These are phyloP conservation scores for Pestalotiopsis sp. DNA, from an alignment of 2,329 filamentous ascomycete species.

Conservation along the genomic window DNA sequence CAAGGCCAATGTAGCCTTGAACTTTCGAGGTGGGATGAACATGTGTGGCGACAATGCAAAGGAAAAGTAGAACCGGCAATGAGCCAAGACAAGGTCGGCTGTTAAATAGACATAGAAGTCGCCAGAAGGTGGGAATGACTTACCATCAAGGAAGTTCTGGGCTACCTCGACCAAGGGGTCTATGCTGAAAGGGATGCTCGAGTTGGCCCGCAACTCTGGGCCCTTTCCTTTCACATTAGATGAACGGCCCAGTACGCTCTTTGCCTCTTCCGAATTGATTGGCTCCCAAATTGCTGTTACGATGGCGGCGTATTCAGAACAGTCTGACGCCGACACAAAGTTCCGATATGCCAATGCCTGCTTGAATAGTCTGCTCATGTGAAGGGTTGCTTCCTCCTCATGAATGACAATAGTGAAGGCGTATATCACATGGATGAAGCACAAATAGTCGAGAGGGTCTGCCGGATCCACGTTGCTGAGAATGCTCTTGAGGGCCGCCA, in stretches of 20 bases:
- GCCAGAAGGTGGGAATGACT: slow-evolving; percentile 18
- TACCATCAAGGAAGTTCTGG: slow-evolving; percentile 55
- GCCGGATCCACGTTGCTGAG: slow-evolving; percentile 38
- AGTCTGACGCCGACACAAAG: slow-evolving; percentile 39
- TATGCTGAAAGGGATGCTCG: slow-evolving; percentile 11
- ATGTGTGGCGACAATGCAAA: background rate
- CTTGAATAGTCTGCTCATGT: slow-evolving; percentile 43
- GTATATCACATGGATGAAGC: slow-evolving; percentile 54
- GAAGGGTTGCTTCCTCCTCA: slow-evolving; percentile 37
- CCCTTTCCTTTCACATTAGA: slow-evolving; percentile 45
- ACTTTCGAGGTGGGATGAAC: background rate
- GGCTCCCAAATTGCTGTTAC: slow-evolving; percentile 53
- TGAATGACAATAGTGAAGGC: slow-evolving; percentile 50
- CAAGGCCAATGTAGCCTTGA: background rate
- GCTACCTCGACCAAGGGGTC: slow-evolving; percentile 45
- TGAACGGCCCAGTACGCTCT: slow-evolving; percentile 19
- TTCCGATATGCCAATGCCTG: slow-evolving; percentile 48
- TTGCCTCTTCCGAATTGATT: slow-evolving; percentile 20
- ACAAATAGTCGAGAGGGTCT: slow-evolving; percentile 47
- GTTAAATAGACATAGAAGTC: background rate
- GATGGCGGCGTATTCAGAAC: slow-evolving; percentile 42
- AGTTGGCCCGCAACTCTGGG: slow-evolving; percentile 23
- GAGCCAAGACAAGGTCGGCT: background rate
- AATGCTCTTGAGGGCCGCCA: slow-evolving; percentile 41
- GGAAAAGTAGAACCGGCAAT: background rate